phyloP scores from a whole-genome alignment of 2,329 filamentous ascomycete genomes.

The Colletotrichum tofieldiae region DNA sequence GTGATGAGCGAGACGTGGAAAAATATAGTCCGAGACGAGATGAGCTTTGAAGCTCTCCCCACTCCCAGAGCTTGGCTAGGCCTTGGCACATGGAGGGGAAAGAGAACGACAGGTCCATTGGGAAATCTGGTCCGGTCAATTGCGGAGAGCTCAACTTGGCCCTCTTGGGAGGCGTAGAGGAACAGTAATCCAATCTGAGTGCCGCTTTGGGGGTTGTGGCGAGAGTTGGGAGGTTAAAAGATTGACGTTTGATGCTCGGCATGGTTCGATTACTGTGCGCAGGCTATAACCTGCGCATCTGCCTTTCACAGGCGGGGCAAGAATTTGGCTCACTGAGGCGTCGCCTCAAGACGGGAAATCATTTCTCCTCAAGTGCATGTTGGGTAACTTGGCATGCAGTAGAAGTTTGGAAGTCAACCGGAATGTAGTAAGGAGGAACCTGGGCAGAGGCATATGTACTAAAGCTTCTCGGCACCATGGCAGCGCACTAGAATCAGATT shows the following conservation, averaged over 20 bases:
- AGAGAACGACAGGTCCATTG: not conserved
- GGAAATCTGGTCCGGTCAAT: not conserved
- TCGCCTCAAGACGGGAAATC: not conserved
- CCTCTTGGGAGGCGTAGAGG: not conserved
- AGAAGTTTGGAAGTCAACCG: too few species aligned
- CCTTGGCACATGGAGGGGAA: slow-evolving; percentile 29
- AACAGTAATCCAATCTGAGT: not conserved
- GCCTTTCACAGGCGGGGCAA: not conserved
- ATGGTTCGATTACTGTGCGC: not conserved
- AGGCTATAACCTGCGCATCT: too few species aligned
- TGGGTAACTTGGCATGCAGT: not conserved
- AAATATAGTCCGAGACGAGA: slow-evolving; percentile 33
- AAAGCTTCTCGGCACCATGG: not conserved
- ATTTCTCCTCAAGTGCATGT: not conserved
- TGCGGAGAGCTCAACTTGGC: slow-evolving; percentile 8
- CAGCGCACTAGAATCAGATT: too few species aligned
- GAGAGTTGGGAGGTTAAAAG: not conserved
- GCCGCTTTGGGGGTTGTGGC: too few species aligned
- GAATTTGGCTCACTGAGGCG: not conserved
- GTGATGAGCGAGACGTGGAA: slow-evolving; percentile 39
- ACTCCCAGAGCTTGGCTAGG: slow-evolving; percentile 22
- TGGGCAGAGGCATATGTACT: not conserved
- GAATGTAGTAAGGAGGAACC: not conserved
- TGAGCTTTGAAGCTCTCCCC: slow-evolving; percentile 33
- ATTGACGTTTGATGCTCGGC: not conserved